Evolutionary conservation across 2,329 filamentous ascomycete genomes (phyloP), one percentile per base, ranked within the genome.

Genomic region (Zasmidium cellare): DNA sequence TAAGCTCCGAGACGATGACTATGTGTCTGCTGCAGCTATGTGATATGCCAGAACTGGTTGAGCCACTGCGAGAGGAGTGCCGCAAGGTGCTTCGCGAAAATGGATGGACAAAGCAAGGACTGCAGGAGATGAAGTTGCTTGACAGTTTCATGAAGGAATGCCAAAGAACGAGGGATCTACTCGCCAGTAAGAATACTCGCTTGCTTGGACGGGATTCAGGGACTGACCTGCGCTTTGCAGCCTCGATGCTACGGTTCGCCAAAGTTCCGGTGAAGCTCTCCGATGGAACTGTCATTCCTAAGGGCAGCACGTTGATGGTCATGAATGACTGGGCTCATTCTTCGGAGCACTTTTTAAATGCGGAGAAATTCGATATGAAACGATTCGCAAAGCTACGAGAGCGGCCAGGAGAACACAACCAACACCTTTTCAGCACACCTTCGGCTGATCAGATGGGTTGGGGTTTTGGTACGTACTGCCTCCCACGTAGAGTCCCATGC

Each of bases 381-480:
- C 63, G 68, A 12, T 69, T 64, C 46, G 47, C 63, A 19, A 54
- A 47, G 9, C 53, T 66, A 22, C 66, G 67, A 20, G 38, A 57
- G 11, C 58, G 57, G 18, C 46, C 65, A 1, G 64, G 65, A 16
- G 58, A 67, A 38, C 58, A 61, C 25, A 67, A 67, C 48, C 52
- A 52, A 7, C 61, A 65, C 45, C 66, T 67, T 24, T 65, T 64
- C 48, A 60, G 61, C 45, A 60, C 63, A 2, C 62, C 60, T 2
- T 59, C 53, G 2, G 14, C 62, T 3, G 56, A 64, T 18, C 60
- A 70, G 56, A 46, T 71, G 31, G 60, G 38, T 1, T 73, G 72
- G 58, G 68, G 70, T 18, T 58, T 66, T 46, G 72, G 73, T 20
- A 56, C 62, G 24, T 67, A 73, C 52, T 72, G 72, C 7, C 53